Evolutionary conservation across 768 basidiomycete genomes (phyloP), one percentile per base, ranked within the genome.

Genomic region (Serendipita vermifera): DNA sequence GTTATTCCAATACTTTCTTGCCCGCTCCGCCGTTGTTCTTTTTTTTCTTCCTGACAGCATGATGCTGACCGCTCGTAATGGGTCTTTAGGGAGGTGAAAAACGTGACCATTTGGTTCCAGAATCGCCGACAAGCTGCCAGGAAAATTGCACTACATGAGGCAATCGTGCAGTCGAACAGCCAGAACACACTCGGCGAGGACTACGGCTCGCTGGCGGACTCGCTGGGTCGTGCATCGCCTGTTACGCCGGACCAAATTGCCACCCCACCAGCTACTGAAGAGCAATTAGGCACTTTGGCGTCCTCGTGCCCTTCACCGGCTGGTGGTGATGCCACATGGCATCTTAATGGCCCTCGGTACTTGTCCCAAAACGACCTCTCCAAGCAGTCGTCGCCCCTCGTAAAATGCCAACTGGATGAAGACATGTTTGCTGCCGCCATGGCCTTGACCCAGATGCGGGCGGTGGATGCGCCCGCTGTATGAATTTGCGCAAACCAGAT

Each of bases 31-130:
- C n/a, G n/a, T n/a, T n/a, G n/a, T n/a, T n/a, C n/a, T n/a, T n/a
- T n/a, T n/a, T n/a, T n/a, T n/a, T n/a, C n/a, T n/a, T n/a, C n/a
- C n/a, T n/a, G n/a, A n/a, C n/a, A n/a, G n/a, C n/a, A n/a, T n/a
- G n/a, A n/a, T n/a, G n/a, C n/a, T n/a, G n/a, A n/a, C n/a, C n/a
- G n/a, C n/a, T n/a, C n/a, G n/a, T n/a, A n/a, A n/a, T n/a, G n/a
- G n/a, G n/a, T n/a, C n/a, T n/a, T n/a, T 11, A 41, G 39, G 39
- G 39, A 41, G 7, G 39, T 41, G 39, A 41, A 41, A 41, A 41
- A 41, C 26, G 39, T 41, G 39, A 41, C 39, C 7, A 41, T 41
- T n/a, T 41, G 39, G 39, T 41, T 41, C 39, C 39, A 41, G 27
- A 41, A 41, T 26, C 39, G 39, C 17, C 39, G 39, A 41, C 39